A percentile compares a stretch with the other conserved stretches of the same genome.
phyloP scores from a whole-genome alignment of 805 yeast genomes.

The Metschnikowia lochheadii region DNA sequence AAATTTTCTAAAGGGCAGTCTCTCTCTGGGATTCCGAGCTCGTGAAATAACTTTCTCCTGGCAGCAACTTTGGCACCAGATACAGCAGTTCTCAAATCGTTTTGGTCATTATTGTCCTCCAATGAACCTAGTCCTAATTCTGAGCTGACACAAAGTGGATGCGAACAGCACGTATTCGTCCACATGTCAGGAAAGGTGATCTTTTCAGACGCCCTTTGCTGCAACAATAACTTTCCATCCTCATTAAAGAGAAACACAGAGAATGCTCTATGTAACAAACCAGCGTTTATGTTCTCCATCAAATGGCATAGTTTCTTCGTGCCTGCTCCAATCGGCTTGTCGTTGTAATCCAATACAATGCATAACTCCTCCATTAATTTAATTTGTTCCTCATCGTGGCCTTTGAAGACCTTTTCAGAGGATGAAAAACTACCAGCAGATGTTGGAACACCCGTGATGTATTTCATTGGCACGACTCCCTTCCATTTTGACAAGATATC shows the following conservation, averaged over 20 bases:
- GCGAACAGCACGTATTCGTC: conserved; percentile 99
- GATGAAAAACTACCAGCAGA: conserved; percentile 21
- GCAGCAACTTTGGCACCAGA: conserved; percentile 86
- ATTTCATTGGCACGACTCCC: conserved; percentile 60
- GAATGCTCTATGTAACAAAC: conserved; percentile 91
- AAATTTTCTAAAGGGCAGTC: conserved; percentile 65
- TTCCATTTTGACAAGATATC: conserved; percentile 58
- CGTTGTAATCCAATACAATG: conserved; percentile 86
- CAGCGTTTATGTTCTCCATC: conserved; percentile 80
- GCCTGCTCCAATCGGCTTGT: conserved; percentile 86
- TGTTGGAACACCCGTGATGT: conserved; percentile 56
- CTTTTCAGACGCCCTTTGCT: conserved; percentile 94
- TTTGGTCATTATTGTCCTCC: conserved; percentile 13
- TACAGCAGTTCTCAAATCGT: conserved; percentile 54
- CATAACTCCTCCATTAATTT: conserved; percentile 94
- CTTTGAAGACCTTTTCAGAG: conserved; percentile 53
- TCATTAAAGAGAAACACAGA: conserved; percentile 89
- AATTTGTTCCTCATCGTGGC: conserved; percentile 93
- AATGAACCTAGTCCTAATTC: conserved; percentile 59
- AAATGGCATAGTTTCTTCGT: conserved; percentile 87
- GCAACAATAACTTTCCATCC: conserved; percentile 72
- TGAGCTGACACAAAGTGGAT: conserved; percentile 78
- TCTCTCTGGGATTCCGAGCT: conserved; percentile 71
- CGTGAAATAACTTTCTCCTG: conserved; percentile 87
- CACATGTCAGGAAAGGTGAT: conserved; percentile 96